These are phyloP conservation scores for Tolypocladium guangdongense DNA, from an alignment of 2,329 filamentous ascomycete genomes.

Conservation along the genomic window DNA sequence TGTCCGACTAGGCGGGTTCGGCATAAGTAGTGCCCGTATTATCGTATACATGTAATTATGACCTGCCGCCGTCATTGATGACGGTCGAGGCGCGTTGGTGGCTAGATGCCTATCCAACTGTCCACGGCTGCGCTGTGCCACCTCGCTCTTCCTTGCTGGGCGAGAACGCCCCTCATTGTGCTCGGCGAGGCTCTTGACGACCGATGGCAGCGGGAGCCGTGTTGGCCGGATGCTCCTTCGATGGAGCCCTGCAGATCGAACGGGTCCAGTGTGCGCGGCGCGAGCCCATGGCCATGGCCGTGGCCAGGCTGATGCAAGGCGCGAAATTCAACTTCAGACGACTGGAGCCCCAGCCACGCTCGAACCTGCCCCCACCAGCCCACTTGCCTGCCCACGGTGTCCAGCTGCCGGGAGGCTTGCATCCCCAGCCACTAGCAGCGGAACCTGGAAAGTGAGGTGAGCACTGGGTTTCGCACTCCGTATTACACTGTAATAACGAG, in stretches of 20 bases:
- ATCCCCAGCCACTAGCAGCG: not conserved
- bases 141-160: not conserved
- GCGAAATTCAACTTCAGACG: not conserved
- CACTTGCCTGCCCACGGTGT: not conserved
- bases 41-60: too few relatives aligned
- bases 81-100: too few relatives aligned
- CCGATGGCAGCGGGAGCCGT: not conserved
- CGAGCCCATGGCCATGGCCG: not conserved
- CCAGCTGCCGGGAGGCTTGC: not conserved
- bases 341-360: not conserved
- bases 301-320: not conserved
- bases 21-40: too few relatives aligned
- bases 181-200: not conserved
- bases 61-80: too few relatives aligned
- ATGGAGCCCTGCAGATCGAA: not conserved
- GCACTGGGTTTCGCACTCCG: not conserved
- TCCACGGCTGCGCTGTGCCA: not conserved
- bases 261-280: not conserved
- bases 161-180: not conserved
- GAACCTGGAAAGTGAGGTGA: not conserved
- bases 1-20: not conserved
- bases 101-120: too few relatives aligned
- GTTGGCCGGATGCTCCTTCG: not conserved
- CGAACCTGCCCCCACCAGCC: not conserved
- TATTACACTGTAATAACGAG: too few relatives aligned